These are phyloP conservation scores for Quercus aquifolioides DNA, from an alignment of 306 rosid genomes.

Conservation along the genomic window DNA sequence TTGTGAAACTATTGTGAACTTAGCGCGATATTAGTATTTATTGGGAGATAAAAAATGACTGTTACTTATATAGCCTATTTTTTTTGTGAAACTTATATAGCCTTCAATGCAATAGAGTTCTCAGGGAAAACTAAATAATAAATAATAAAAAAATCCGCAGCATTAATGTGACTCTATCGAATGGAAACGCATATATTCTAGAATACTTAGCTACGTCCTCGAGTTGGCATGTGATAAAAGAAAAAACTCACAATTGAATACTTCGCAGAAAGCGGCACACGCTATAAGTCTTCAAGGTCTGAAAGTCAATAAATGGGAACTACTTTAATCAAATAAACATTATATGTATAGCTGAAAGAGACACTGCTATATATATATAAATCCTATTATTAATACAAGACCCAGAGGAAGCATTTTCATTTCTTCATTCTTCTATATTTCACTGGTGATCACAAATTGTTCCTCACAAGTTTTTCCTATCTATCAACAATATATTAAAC, in stretches of 20 bases:
- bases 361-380: neutral
- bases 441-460: neutral
- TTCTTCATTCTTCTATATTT: neutral
- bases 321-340: constrained; percentile 7
- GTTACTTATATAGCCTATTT: too few species aligned
- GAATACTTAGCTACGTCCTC: too few species aligned
- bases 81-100: too few species aligned
- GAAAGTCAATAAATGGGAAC: constrained; percentile 36
- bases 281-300: neutral
- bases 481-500: too few species aligned
- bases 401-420: neutral
- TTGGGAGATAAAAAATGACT: too few species aligned
- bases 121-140: neutral
- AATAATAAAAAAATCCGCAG: too few species aligned
- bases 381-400: neutral
- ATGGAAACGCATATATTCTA: too few species aligned
- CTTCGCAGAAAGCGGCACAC: constrained; percentile 10
- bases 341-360: neutral
- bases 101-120: too few species aligned
- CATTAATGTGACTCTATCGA: too few species aligned
- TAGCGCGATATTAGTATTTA: too few species aligned
- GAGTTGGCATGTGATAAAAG: neutral
- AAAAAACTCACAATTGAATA: neutral
- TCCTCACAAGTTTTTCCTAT: too few species aligned
- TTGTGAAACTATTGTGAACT: too few species aligned